Conservation (phyloP, 2,329 filamentous ascomycete species). For the Xylaria sp. region DNA sequence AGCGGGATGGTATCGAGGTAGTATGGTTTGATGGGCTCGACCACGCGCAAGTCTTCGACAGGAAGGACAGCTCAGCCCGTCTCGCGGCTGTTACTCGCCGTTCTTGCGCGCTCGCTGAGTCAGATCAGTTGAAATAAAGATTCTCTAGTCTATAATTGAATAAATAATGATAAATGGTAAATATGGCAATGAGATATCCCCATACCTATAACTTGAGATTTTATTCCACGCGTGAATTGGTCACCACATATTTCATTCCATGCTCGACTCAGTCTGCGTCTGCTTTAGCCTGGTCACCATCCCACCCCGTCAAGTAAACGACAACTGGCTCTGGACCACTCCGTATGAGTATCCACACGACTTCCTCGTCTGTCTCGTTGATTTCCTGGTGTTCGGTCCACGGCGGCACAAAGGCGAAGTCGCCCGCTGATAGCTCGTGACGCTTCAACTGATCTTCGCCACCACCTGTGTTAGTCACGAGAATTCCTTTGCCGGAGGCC, state of each 20-base stretch:
- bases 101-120: constrained; percentile 42
- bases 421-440: constrained; percentile 69
- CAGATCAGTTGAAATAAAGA: constrained; percentile 19
- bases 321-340: constrained; percentile 70
- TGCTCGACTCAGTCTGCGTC: constrained; percentile 43
- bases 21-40: constrained; percentile 71
- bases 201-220: constrained; percentile 19
- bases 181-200: constrained; percentile 15
- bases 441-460: constrained; percentile 63
- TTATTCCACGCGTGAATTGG: constrained; percentile 29
- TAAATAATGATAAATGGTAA: constrained; percentile 18
- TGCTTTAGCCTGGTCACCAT: constrained; percentile 57
- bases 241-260: constrained; percentile 13
- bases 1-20: constrained; percentile 62
- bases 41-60: constrained; percentile 71
- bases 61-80: constrained; percentile 43
- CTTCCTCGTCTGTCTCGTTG: constrained; percentile 69
- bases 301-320: constrained; percentile 72
- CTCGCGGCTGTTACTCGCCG: constrained; percentile 48
- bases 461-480: constrained; percentile 69
- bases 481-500: constrained; percentile 68
- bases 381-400: constrained; percentile 77
- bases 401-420: constrained; percentile 76
- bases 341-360: constrained; percentile 74
- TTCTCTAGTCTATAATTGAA: constrained; percentile 17